Base-by-base conservation (phyloP, 129 eudicot genomes). In the Sambucus nigra region DNA sequence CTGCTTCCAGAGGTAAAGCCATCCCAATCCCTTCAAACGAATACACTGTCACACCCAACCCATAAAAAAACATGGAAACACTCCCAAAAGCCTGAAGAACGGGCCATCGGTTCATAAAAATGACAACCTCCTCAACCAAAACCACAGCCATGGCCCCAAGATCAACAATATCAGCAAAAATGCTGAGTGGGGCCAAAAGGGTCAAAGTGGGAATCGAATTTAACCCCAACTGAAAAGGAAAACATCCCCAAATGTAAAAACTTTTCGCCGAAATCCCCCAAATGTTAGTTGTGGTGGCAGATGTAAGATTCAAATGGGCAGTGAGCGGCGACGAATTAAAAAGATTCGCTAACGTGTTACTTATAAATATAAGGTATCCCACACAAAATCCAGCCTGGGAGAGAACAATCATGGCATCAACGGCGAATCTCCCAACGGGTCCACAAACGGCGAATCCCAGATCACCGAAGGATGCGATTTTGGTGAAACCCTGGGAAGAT, bases 11-110 rank as follows among this genome's bases (percentile, higher is more conserved):
- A 0, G 88, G 88, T 29, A 80, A 58, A 16, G 79, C 80, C 83
- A 81, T 76, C 15, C 88, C 88, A 54, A 81, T 50, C 13, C 84
- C 88, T 69, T 81, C 88, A n/a, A 81, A 80, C 1, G 88, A 74
- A 55, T 67, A 81, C 11, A 69, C 41, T n/a, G 80, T 73, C 13
- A 81, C 88, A 2, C 88, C 88, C 8, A 81, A 66, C 4, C 80
- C 82, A 12, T 81, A 81, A 35, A 73, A 77, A 41, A 77, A 65
- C 74, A 55, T 71, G 0, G 70, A 53, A 25, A 68, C 46, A 7
- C 67, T 56, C 1, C 77, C 80, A 21, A 81, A 76, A 0, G 78
- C 83, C 50, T 55, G 49, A 6, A 69, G 70, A 19, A 29, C 59
- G 0, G 63, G 62, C 27, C 42, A 42, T 21, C 8, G 22, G 23